Evolutionary conservation across 306 rosid species (phyloP).

Genomic region (Casuarina cunninghamiana): DNA sequence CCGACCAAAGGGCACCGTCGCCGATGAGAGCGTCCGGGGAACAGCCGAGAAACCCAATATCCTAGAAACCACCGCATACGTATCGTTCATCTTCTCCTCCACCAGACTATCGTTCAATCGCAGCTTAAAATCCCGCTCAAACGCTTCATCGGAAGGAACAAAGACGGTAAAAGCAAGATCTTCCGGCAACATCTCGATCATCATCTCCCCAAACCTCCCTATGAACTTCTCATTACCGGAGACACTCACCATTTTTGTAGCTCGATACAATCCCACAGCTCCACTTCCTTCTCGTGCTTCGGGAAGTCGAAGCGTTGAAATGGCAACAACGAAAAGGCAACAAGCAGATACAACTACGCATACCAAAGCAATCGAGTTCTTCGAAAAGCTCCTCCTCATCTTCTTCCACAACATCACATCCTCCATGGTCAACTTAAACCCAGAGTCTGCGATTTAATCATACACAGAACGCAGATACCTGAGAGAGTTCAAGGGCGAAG

Average conservation of each 20-base stretch:
- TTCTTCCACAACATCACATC: slow-evolving; percentile 10
- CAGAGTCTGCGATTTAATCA: not conserved
- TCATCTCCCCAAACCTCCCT: slow-evolving; percentile 69
- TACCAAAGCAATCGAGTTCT: slow-evolving; percentile 50
- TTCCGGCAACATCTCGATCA: slow-evolving; percentile 78
- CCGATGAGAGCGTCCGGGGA: slow-evolving; percentile 55
- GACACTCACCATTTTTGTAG: slow-evolving; percentile 31
- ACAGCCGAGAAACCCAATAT: slow-evolving; percentile 74
- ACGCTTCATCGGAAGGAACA: slow-evolving; percentile 77
- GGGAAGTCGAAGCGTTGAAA: slow-evolving; percentile 63
- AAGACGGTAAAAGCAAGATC: slow-evolving; percentile 84
- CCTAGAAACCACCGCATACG: slow-evolving; percentile 63
- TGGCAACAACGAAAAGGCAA: slow-evolving; percentile 40
- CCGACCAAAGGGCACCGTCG: slow-evolving; percentile 38
- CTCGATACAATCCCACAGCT: slow-evolving; percentile 33
- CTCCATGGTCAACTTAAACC: not conserved
- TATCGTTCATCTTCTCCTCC: slow-evolving; percentile 58
- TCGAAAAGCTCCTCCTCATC: slow-evolving; percentile 48
- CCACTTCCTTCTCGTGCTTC: slow-evolving; percentile 31
- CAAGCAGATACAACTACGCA: slow-evolving; percentile 45
- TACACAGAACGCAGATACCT: not conserved
- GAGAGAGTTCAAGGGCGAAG: not conserved
- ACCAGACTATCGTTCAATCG: slow-evolving; percentile 38
- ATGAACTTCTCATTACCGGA: slow-evolving; percentile 24
- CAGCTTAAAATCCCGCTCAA: slow-evolving; percentile 61